Conservation (phyloP, 352 stramenopile genomes). For the Pilasporangium apinafurcum region DNA sequence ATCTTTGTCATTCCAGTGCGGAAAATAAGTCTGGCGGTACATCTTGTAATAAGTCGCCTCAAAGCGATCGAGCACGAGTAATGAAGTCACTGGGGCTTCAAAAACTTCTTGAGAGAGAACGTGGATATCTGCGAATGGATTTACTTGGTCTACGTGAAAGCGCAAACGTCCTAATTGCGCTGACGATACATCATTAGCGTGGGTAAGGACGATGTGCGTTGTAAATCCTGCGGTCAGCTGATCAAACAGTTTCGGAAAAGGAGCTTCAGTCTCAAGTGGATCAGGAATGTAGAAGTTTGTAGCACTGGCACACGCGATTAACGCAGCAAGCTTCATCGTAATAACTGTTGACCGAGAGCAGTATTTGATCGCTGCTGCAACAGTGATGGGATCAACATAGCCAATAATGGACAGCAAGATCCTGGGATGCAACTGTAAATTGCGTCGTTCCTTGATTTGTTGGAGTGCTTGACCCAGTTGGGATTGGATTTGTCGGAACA, state of each 20-base stretch:
- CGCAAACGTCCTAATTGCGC: constrained; percentile 40
- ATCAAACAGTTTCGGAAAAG: constrained; percentile 63
- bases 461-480: constrained; percentile 13
- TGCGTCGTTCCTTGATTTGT: constrained; percentile 7
- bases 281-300: constrained; percentile 55
- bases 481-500: constrained; percentile 12
- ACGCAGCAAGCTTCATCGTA: constrained; percentile 35
- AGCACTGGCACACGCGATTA: constrained; percentile 46
- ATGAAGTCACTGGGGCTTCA: constrained; percentile 41
- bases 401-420: constrained; percentile 47
- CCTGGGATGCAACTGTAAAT: constrained; percentile 23
- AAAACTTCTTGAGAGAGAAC: constrained; percentile 59
- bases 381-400: constrained; percentile 50
- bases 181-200: constrained; percentile 32
- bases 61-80: constrained; percentile 54
- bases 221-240: constrained; percentile 57
- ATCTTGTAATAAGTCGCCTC: constrained; percentile 46
- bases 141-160: constrained; percentile 56
- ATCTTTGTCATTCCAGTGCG: constrained; percentile 21
- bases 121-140: constrained; percentile 68
- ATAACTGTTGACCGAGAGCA: not conserved
- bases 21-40: constrained; percentile 43
- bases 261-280: constrained; percentile 14
- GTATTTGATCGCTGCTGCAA: constrained; percentile 32
- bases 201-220: constrained; percentile 58